Conservation (phyloP, 2,329 filamentous ascomycete genomes). For the Cercospora nicotianae region DNA sequence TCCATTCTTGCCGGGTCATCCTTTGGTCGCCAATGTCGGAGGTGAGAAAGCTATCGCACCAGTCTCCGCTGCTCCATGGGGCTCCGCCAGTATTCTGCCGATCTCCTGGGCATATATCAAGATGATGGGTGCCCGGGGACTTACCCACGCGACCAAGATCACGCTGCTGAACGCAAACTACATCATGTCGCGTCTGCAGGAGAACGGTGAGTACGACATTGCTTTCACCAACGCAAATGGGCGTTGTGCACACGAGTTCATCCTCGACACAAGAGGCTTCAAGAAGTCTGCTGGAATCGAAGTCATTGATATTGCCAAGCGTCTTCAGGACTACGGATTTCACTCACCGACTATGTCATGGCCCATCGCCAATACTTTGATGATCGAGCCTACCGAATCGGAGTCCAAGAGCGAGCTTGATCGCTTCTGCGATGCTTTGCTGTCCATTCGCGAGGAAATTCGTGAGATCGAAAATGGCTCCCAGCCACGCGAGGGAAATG, state of each 20-base stretch:
- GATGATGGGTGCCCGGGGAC: slow-evolving; percentile 81
- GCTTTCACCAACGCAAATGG: slow-evolving; percentile 89
- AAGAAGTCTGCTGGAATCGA: slow-evolving; percentile 80
- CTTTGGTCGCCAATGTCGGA: slow-evolving; percentile 56
- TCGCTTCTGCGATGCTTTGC: slow-evolving; percentile 85
- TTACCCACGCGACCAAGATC: slow-evolving; percentile 86
- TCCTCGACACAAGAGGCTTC: slow-evolving; percentile 84
- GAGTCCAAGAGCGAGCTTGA: slow-evolving; percentile 92
- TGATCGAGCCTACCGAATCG: slow-evolving; percentile 96
- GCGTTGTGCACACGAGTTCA: slow-evolving; percentile 95
- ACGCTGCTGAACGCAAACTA: slow-evolving; percentile 98
- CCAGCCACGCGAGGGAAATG: slow-evolving; percentile 72
- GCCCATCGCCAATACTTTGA: slow-evolving; percentile 91
- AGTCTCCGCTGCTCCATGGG: slow-evolving; percentile 79
- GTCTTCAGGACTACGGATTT: slow-evolving; percentile 95
- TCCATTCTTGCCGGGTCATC: slow-evolving; percentile 73
- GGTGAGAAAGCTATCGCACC: slow-evolving; percentile 63
- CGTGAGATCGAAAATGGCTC: slow-evolving; percentile 76
- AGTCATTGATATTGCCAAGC: slow-evolving; percentile 93
- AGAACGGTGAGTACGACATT: slow-evolving; percentile 72
- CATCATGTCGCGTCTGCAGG: slow-evolving; percentile 81
- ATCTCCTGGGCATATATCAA: slow-evolving; percentile 96
- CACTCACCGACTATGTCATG: slow-evolving; percentile 97
- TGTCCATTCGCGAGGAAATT: slow-evolving; percentile 84
- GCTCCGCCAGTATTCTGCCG: slow-evolving; percentile 86